A percentile compares a stretch with the other conserved stretches of the same genome.
Conservation (phyloP, 2,329 filamentous ascomycete species). For the Davidsoniella virescens region DNA sequence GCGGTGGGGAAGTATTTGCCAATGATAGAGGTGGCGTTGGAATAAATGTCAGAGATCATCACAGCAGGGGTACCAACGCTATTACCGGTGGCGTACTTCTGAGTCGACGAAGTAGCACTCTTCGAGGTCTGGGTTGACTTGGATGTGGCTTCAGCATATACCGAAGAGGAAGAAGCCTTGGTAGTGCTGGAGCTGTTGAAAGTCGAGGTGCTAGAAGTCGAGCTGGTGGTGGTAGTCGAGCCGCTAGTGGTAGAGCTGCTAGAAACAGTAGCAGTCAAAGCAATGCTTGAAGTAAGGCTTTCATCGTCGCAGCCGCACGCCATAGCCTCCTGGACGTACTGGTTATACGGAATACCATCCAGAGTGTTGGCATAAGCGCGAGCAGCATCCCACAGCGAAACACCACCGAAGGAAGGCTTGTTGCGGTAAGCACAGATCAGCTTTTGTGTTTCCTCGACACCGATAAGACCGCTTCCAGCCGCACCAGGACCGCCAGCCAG, state of each 20-base stretch:
- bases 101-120: not conserved
- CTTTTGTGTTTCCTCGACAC: slow-evolving; percentile 19
- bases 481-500: slow-evolving; percentile 21
- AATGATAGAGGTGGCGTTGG: not conserved
- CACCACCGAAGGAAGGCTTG: slow-evolving; percentile 26
- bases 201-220: slow-evolving; percentile 10
- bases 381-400: slow-evolving; percentile 30
- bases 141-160: not conserved
- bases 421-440: slow-evolving; percentile 25
- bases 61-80: not conserved
- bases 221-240: slow-evolving; percentile 13
- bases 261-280: slow-evolving; percentile 11
- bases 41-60: too few species aligned
- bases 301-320: slow-evolving; percentile 22
- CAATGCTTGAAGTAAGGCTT: slow-evolving; percentile 14
- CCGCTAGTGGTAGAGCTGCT: slow-evolving; percentile 13
- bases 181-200: slow-evolving; percentile 3
- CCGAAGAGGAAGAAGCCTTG: not conserved
- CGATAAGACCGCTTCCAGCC: slow-evolving; percentile 21
- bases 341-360: slow-evolving; percentile 22
- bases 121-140: not conserved
- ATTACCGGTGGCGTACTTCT: not conserved
- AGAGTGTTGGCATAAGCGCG: slow-evolving; percentile 20
- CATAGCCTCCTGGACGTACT: slow-evolving; percentile 23
- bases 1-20: not conserved